phyloP scores from a whole-genome alignment of 2,329 filamentous ascomycete genomes.

The Leptoxyphium fumago region DNA sequence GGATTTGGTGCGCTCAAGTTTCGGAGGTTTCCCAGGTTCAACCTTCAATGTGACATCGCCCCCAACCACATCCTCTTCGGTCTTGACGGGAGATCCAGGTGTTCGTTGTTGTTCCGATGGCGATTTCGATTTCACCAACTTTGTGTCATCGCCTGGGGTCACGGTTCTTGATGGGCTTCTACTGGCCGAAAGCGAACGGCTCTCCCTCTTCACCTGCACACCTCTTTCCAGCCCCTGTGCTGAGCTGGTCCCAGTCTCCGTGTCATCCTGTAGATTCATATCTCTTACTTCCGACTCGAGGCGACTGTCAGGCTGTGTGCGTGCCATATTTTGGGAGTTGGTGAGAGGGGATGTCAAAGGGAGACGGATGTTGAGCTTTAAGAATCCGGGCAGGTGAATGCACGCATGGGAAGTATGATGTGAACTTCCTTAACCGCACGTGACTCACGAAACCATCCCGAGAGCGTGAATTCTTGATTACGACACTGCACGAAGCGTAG shows the following conservation, averaged over 20 bases:
- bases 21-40: slow-evolving; percentile 52
- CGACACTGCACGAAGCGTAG: no score
- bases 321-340: no score
- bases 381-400: no score
- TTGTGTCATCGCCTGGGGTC: slow-evolving; percentile 10
- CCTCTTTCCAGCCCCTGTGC: slow-evolving; percentile 15
- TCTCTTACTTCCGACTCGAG: slow-evolving; percentile 30
- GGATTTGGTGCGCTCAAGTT: slow-evolving; percentile 57
- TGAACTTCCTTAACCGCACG: no score
- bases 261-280: slow-evolving; percentile 31
- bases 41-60: slow-evolving; percentile 48
- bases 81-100: slow-evolving; percentile 23
- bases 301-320: neutral
- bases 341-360: no score
- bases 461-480: no score
- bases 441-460: no score
- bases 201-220: slow-evolving; percentile 10
- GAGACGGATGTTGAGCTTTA: no score
- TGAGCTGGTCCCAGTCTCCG: slow-evolving; percentile 10
- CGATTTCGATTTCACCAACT: slow-evolving; percentile 10
- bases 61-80: slow-evolving; percentile 40
- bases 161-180: slow-evolving; percentile 4
- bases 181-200: slow-evolving; percentile 11
- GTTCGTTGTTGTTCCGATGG: slow-evolving; percentile 13
- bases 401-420: no score